phyloP scores from a whole-genome alignment of 768 basidiomycete genomes.

The Boletus coccyginus region DNA sequence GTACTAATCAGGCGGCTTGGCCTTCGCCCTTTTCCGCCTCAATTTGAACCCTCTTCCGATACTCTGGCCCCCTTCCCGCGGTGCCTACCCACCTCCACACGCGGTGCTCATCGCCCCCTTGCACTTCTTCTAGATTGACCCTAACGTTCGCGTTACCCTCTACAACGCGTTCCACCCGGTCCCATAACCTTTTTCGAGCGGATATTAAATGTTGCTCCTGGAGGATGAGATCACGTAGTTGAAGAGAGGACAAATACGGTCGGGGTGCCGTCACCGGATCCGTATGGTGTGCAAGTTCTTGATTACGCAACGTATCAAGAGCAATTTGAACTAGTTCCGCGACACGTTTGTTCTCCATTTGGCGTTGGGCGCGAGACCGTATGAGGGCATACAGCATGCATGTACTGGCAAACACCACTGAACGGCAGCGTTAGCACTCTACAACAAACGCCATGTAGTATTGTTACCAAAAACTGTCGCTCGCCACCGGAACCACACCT shows the following conservation, averaged over 20 bases:
- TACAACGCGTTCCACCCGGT: slow-evolving; percentile 77
- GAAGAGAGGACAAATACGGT: slow-evolving; percentile 79
- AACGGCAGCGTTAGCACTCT: slow-evolving; percentile 16
- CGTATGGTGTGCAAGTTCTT: slow-evolving; percentile 78
- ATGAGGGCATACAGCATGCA: slow-evolving; percentile 18
- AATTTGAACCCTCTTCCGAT: slow-evolving; percentile 33
- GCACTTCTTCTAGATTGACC: slow-evolving; percentile 77
- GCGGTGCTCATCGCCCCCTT: slow-evolving; percentile 82
- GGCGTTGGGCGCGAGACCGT: slow-evolving; percentile 44
- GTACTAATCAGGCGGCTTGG: slow-evolving; percentile 20
- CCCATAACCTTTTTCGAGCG: slow-evolving; percentile 69
- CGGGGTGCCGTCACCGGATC: slow-evolving; percentile 74
- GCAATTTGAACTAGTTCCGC: slow-evolving; percentile 75
- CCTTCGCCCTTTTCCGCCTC: slow-evolving; percentile 28
- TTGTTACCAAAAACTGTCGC: slow-evolving; percentile 56
- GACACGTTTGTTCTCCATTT: slow-evolving; percentile 61
- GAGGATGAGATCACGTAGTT: slow-evolving; percentile 83
- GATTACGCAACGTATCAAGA: slow-evolving; percentile 75
- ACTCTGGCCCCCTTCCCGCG: slow-evolving; percentile 31
- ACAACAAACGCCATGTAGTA: slow-evolving; percentile 5
- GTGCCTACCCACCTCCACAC: slow-evolving; percentile 93
- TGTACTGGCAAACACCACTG: slow-evolving; percentile 28
- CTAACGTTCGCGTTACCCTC: slow-evolving; percentile 91
- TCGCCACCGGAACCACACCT: slow-evolving; percentile 69
- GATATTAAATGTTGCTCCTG: slow-evolving; percentile 77